A percentile compares a stretch with the other conserved stretches of the same genome.
Evolutionary conservation across 371 early-diverging fungal species (phyloP).

Genomic region (Mucor piriformis): DNA sequence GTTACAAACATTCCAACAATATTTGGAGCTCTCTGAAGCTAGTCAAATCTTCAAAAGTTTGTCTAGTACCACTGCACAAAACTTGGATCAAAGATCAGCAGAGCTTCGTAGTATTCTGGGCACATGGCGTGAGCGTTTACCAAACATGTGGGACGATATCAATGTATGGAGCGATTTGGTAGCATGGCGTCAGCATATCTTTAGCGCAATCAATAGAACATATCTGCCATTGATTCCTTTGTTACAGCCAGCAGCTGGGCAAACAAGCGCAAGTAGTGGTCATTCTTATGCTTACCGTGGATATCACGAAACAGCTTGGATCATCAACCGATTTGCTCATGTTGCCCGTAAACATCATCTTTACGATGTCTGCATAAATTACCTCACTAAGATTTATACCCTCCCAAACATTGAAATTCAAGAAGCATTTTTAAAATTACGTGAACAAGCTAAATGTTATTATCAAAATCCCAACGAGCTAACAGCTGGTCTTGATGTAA

Average conservation of each 20-base stretch:
- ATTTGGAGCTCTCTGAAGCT: slow-evolving; percentile 93
- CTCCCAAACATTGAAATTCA: slow-evolving; percentile 99
- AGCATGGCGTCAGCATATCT: slow-evolving; percentile 98
- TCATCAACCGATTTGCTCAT: slow-evolving; percentile 99
- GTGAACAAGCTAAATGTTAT: slow-evolving; percentile 98
- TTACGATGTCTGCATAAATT: slow-evolving; percentile 91
- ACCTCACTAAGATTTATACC: slow-evolving; percentile 95
- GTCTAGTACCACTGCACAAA: slow-evolving; percentile 72
- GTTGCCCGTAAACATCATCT: slow-evolving; percentile 97
- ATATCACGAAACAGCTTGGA: slow-evolving; percentile 99
- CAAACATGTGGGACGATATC: slow-evolving; percentile 97
- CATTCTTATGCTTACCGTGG: slow-evolving; percentile 95
- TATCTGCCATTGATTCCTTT: slow-evolving; percentile 87
- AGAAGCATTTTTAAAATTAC: slow-evolving; percentile 96
- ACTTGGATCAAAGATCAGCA: slow-evolving; percentile 80
- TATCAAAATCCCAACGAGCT: slow-evolving; percentile 84
- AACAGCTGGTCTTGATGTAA: slow-evolving; percentile 94
- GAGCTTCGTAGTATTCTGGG: slow-evolving; percentile 90
- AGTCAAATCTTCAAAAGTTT: slow-evolving; percentile 85
- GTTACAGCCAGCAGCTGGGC: slow-evolving; percentile 53
- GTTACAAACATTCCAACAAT: slow-evolving; percentile 93
- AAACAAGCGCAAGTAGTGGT: slow-evolving; percentile 58
- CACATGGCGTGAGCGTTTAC: slow-evolving; percentile 98
- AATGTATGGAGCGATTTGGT: slow-evolving; percentile 97
- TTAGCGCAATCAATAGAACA: slow-evolving; percentile 93